Evolutionary conservation across 257 asterid genomes (phyloP).

Genomic region (Lithospermum erythrorhizon): DNA sequence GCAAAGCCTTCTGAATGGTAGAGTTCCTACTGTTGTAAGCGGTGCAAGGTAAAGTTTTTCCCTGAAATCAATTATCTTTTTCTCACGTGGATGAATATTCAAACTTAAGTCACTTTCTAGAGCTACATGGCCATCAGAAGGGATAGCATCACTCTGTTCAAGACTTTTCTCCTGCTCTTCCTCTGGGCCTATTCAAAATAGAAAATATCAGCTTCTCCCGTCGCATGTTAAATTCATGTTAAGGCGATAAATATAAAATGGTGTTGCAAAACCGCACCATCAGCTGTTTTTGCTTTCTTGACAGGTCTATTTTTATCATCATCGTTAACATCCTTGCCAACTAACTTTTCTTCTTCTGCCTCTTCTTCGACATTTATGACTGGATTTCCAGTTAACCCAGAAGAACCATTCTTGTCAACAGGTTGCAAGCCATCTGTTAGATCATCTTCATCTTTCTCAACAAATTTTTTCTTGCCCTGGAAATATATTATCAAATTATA

Average conservation of each 20-base stretch:
- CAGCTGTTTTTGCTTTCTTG: conserved; percentile 63
- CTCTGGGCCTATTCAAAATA: conserved; percentile 29
- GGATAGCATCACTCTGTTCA: conserved; percentile 18
- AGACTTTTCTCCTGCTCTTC: conserved; percentile 19
- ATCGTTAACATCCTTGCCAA: conserved; percentile 25
- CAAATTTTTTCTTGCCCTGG: conserved; percentile 30
- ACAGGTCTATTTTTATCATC: conserved; percentile 46
- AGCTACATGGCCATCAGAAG: conserved; percentile 12
- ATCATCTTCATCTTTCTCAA: conserved; percentile 28
- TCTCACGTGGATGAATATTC: conserved; percentile 75
- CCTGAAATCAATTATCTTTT: conserved; percentile 76
- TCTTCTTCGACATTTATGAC: conserved; percentile 24
- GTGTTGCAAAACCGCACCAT: not conserved
- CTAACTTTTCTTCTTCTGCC: conserved; percentile 11
- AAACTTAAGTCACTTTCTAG: conserved; percentile 62
- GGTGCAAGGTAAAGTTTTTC: conserved; percentile 94
- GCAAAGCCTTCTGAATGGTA: conserved; percentile 88
- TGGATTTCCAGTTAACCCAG: conserved; percentile 16
- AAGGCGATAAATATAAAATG: conserved; percentile 5
- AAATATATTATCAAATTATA: conserved; percentile 17
- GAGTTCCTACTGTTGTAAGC: conserved; percentile 84
- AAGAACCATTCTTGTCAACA: conserved; percentile 14
- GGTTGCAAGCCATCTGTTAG: conserved; percentile 1
- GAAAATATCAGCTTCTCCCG: conserved; percentile 7
- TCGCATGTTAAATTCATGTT: not conserved